phyloP scores from a whole-genome alignment of 1,139 yeast genomes.

The Candida sp. region DNA sequence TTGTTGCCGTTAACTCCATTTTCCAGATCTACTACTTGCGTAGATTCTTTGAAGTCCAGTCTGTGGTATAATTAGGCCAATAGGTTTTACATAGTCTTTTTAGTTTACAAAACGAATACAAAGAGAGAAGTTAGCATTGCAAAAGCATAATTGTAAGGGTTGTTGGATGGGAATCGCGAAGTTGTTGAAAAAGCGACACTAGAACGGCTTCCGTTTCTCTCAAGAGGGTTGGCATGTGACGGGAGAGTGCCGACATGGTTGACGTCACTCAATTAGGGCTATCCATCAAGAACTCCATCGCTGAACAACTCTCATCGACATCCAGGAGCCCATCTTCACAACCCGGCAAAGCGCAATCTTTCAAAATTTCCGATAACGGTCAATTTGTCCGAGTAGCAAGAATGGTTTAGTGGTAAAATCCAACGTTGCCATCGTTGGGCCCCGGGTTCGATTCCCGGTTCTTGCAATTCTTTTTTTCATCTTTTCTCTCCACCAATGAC shows the following conservation, averaged over 20 bases:
- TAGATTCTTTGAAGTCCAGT: conserved; percentile 94
- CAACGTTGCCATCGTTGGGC: conserved; percentile 22
- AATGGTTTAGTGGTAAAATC: conserved; percentile 21
- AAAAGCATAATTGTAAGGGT: not conserved
- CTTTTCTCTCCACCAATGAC: not conserved
- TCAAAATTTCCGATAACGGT: no score
- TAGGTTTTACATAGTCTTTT: not conserved
- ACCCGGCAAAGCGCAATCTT: no score
- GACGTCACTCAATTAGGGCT: no score
- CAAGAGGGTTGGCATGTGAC: no score
- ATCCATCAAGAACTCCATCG: no score
- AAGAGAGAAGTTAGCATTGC: not conserved
- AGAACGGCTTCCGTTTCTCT: no score
- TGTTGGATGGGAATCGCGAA: no score
- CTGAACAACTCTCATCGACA: no score
- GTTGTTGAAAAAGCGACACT: no score
- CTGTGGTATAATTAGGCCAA: conserved; percentile 61
- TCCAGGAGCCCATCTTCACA: no score
- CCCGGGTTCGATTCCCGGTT: conserved; percentile 22
- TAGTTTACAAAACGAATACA: not conserved
- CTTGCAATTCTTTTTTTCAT: conserved; percentile 14
- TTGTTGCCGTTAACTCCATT: conserved; percentile 83
- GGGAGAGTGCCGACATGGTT: no score
- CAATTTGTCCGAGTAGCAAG: not conserved
- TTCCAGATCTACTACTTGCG: conserved; percentile 95